A percentile compares a stretch with the other conserved stretches of the same genome.
Conservation (phyloP, 345 rosid genomes). For the Euphorbia lathyris region DNA sequence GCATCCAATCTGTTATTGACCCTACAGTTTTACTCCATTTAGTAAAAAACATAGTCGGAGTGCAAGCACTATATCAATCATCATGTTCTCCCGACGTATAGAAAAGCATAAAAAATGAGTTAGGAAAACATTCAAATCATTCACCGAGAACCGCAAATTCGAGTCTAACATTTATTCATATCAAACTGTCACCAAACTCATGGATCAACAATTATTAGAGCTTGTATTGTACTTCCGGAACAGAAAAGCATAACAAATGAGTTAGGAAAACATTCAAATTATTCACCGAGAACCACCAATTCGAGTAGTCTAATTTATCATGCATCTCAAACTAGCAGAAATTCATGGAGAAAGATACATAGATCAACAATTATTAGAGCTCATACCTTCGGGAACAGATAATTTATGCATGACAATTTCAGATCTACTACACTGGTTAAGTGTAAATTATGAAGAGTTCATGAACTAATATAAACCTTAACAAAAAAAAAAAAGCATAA, state of each 20-base stretch:
- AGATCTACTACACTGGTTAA: not conserved
- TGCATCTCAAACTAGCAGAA: not conserved
- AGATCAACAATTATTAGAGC: not conserved
- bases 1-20: too few relatives aligned
- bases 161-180: too few relatives aligned
- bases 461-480: not conserved
- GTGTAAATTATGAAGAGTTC: not conserved
- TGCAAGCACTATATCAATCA: not conserved
- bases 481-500: not conserved
- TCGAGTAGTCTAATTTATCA: not conserved
- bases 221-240: too few relatives aligned
- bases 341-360: not conserved
- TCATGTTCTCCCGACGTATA: not conserved
- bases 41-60: not conserved
- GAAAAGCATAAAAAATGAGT: not conserved
- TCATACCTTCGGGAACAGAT: not conserved
- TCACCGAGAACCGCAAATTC: too few relatives aligned
- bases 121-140: not conserved
- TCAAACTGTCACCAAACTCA: too few relatives aligned
- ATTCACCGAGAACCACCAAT: not conserved
- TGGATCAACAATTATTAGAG: too few relatives aligned
- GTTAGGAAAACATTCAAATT: not conserved
- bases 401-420: not conserved
- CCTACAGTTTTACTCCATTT: not conserved
- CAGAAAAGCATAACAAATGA: not conserved